These are phyloP conservation scores for Neurospora tetraspora DNA, from an alignment of 495 filamentous ascomycete species.

Conservation along the genomic window DNA sequence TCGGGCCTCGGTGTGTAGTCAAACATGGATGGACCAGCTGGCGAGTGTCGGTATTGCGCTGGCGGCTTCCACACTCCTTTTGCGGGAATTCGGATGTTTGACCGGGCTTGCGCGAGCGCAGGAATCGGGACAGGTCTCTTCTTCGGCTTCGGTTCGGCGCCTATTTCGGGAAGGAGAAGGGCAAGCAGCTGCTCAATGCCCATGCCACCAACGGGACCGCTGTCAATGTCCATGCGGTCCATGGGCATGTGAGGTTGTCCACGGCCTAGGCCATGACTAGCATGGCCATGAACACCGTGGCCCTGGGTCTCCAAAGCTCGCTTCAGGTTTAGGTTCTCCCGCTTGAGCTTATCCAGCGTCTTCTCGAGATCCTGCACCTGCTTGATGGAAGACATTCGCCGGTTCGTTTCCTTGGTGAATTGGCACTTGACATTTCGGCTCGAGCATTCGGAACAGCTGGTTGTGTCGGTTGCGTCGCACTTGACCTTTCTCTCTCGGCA, in stretches of 20 bases:
- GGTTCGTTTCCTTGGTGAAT: conserved; percentile 98
- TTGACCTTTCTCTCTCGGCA: conserved; percentile 98
- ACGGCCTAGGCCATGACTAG: neutral
- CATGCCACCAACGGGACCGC: neutral
- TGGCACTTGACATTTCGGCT: conserved; percentile 93
- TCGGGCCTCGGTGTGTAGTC: conserved; percentile 41
- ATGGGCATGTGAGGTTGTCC: conserved; percentile 42
- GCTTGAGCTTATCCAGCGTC: conserved; percentile 65
- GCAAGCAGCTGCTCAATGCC: conserved; percentile 40
- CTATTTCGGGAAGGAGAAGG: conserved; percentile 62
- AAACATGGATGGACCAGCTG: conserved; percentile 36
- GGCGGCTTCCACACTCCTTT: conserved; percentile 77
- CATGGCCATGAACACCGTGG: neutral
- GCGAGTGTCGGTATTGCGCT: conserved; percentile 54
- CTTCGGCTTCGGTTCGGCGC: conserved; percentile 50
- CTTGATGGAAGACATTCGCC: conserved; percentile 98
- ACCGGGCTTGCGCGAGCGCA: conserved; percentile 60
- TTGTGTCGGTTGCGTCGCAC: conserved; percentile 94
- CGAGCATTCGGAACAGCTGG: conserved; percentile 92
- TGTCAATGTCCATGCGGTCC: conserved; percentile 53
- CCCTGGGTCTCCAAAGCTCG: neutral
- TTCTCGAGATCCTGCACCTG: conserved; percentile 96
- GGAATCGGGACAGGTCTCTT: conserved; percentile 49
- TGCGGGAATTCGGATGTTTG: conserved; percentile 63
- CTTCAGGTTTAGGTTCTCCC: conserved; percentile 57